Percentiles rank a stretch among this genome's conserved stretches.
phyloP scores from a whole-genome alignment of 176 grass and related monocot species.

The Tuctoria greenei region DNA sequence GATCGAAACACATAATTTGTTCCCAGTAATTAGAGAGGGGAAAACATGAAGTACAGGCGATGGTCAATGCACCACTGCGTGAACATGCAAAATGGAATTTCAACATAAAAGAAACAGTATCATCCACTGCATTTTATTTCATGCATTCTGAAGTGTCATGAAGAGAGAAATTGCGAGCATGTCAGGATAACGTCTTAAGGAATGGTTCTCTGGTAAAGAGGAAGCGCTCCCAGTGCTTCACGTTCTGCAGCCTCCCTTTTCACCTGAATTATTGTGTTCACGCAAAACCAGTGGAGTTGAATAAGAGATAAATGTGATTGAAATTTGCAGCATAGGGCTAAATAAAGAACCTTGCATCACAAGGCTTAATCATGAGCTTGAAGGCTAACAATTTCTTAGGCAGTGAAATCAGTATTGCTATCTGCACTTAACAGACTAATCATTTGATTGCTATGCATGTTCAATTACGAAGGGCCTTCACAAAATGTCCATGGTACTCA shows the following conservation, averaged over 20 bases:
- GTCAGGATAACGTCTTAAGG: constrained; percentile 43
- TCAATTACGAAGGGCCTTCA: not conserved
- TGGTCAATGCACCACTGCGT: constrained; percentile 33
- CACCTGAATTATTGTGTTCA: constrained; percentile 48
- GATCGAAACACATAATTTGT: not conserved
- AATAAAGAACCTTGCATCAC: constrained; percentile 1
- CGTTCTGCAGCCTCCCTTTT: constrained; percentile 77
- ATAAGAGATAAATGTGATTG: not conserved
- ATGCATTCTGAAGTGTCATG: constrained; percentile 42
- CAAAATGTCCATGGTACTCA: not conserved
- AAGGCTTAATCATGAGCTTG: not conserved
- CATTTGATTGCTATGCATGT: not conserved
- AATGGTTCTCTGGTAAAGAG: constrained; percentile 78
- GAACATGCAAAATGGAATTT: constrained; percentile 33
- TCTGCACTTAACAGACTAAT: not conserved
- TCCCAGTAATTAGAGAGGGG: not conserved
- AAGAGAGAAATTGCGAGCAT: constrained; percentile 9
- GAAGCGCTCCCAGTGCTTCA: constrained; percentile 79
- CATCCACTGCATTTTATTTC: constrained; percentile 70
- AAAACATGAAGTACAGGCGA: constrained; percentile 7
- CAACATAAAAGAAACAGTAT: constrained; percentile 39
- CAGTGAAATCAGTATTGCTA: not conserved
- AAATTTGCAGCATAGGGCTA: not conserved
- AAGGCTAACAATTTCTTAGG: constrained; percentile 4
- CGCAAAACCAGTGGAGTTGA: not conserved